These are phyloP conservation scores for Hericium erinaceus DNA, from an alignment of 768 basidiomycete genomes.

Conservation along the genomic window DNA sequence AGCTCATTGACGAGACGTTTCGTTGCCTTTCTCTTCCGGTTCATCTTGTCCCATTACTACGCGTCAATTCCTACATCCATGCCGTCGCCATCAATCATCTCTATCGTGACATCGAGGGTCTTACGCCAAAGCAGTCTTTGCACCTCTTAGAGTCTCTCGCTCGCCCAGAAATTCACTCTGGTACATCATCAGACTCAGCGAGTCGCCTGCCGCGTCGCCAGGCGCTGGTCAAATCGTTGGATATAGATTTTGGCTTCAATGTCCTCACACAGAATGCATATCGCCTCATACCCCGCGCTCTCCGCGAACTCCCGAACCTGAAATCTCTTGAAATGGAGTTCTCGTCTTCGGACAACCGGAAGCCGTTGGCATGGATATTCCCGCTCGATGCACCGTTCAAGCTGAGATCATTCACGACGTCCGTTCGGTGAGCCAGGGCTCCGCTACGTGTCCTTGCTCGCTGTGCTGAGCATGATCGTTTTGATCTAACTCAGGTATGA, in stretches of 20 bases:
- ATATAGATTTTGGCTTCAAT: conserved; percentile 32
- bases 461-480: not conserved
- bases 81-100: not conserved
- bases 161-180: not conserved
- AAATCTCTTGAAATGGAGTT: conserved; percentile 41
- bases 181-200: not conserved
- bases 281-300: conserved; percentile 35
- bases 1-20: not conserved
- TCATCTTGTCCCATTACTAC: not conserved
- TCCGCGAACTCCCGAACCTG: conserved; percentile 32
- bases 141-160: not conserved
- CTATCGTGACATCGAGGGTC: not conserved
- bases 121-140: not conserved
- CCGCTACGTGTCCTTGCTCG: too few species aligned
- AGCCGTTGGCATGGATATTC: conserved; percentile 40
- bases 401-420: conserved; percentile 42
- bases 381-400: conserved; percentile 30
- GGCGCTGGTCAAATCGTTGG: conserved; percentile 34
- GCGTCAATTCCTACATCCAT: not conserved
- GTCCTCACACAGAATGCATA: conserved; percentile 40
- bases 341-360: conserved; percentile 24
- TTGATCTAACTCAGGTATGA: conserved; percentile 16
- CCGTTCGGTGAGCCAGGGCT: conserved; percentile 34
- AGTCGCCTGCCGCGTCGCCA: conserved; percentile 18
- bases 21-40: not conserved